A percentile compares a stretch with the other conserved stretches of the same genome.
phyloP scores from a whole-genome alignment of 805 yeast genomes.

The Tetrapisispora taiwanensis region DNA sequence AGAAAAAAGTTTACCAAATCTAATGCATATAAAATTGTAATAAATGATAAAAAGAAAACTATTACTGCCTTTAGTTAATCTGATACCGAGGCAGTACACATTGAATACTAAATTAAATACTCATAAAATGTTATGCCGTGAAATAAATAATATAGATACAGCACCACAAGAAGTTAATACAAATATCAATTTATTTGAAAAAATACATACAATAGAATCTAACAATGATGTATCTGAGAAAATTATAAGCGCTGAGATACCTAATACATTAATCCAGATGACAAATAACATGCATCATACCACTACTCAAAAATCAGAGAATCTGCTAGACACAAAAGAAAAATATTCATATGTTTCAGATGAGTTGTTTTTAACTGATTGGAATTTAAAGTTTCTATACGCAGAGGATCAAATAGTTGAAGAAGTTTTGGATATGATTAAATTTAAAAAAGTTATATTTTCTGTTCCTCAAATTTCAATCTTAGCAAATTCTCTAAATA shows the following conservation, averaged over 20 bases:
- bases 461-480: conserved; percentile 11
- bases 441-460: conserved; percentile 9
- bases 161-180: too few relatives aligned
- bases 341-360: background rate
- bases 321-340: background rate
- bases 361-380: background rate
- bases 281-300: background rate
- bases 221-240: background rate
- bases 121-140: background rate
- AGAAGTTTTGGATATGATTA: conserved; percentile 6
- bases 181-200: background rate
- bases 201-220: too few relatives aligned
- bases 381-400: conserved; percentile 13
- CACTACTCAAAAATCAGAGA: background rate
- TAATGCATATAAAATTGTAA: background rate
- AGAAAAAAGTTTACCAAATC: background rate
- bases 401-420: conserved; percentile 9
- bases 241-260: background rate
- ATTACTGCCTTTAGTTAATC: background rate
- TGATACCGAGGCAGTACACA: background rate
- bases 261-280: background rate
- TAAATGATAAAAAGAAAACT: background rate
- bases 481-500: conserved; percentile 9
- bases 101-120: background rate
- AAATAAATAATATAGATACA: background rate